phyloP scores from a whole-genome alignment of 768 basidiomycete genomes.

The Gymnopilus junonius region DNA sequence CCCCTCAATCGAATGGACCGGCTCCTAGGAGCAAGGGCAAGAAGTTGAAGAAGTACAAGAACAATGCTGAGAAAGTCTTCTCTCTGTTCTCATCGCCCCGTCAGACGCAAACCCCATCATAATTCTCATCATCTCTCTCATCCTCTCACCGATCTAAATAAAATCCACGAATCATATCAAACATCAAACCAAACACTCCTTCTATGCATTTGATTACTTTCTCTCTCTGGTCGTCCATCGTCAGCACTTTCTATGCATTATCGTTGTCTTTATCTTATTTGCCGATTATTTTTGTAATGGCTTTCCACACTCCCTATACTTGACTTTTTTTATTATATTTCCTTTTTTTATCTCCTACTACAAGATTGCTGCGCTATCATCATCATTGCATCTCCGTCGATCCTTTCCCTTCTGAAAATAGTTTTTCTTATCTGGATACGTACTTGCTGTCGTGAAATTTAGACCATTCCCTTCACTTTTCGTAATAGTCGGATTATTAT shows the following conservation, averaged over 20 bases:
- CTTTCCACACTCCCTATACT: slow-evolving; percentile 27
- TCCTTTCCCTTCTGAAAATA: slow-evolving; percentile 8
- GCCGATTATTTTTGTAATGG: slow-evolving; percentile 25
- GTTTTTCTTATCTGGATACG: slow-evolving; percentile 14
- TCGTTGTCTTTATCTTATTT: slow-evolving; percentile 24
- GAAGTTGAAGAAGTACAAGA: slow-evolving; percentile 87
- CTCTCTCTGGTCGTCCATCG: slow-evolving; percentile 2
- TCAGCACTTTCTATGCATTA: slow-evolving; percentile 17
- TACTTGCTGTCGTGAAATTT: slow-evolving; percentile 22
- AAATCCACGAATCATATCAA: slow-evolving; percentile 3
- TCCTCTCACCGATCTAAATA: slow-evolving; percentile 11
- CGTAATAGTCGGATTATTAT: slow-evolving; percentile 15
- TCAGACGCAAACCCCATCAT: slow-evolving; percentile 28
- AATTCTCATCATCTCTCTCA: background rate
- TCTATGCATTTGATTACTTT: slow-evolving; percentile 19
- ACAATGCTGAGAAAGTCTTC: slow-evolving; percentile 84
- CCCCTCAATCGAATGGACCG: slow-evolving; percentile 20
- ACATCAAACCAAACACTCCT: slow-evolving; percentile 10
- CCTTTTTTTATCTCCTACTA: slow-evolving; percentile 7
- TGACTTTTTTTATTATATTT: slow-evolving; percentile 9
- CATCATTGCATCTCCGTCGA: slow-evolving; percentile 15
- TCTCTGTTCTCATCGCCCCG: slow-evolving; percentile 81
- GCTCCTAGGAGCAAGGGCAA: slow-evolving; percentile 69
- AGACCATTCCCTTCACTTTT: slow-evolving; percentile 16
- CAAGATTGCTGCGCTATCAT: slow-evolving; percentile 11